phyloP scores from a whole-genome alignment of 1,284 basidiomycete species.

The Spongispora temasekensis region DNA sequence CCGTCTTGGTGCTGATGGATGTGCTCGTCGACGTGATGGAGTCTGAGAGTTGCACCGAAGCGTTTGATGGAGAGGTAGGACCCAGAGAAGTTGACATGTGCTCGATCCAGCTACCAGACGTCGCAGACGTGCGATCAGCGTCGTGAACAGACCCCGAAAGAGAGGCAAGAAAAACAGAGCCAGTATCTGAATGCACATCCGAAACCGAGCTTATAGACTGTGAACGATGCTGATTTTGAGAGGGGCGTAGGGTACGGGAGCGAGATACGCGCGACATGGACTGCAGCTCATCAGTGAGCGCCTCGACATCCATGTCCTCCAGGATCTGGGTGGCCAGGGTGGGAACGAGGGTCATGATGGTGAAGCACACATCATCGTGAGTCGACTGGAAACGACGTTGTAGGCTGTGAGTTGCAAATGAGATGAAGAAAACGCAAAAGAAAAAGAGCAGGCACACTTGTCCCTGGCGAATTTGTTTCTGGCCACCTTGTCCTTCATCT shows the following conservation, averaged over 20 bases:
- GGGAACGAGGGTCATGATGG: conserved; percentile 78
- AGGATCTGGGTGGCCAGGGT: conserved; percentile 75
- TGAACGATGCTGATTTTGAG: conserved; percentile 22
- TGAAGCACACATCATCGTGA: conserved; percentile 82
- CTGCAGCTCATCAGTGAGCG: conserved; percentile 69
- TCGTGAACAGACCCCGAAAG: conserved; percentile 29
- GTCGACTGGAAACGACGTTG: conserved; percentile 79
- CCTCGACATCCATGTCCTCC: conserved; percentile 81
- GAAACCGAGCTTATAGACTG: conserved; percentile 40
- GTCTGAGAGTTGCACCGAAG: conserved; percentile 35
- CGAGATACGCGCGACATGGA: conserved; percentile 29
- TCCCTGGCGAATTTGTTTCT: conserved; percentile 70
- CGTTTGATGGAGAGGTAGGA: conserved; percentile 4
- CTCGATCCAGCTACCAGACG: conserved; percentile 57
- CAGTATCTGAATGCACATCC: conserved; percentile 54
- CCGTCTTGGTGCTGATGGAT: conserved; percentile 29
- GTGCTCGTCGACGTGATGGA: conserved; percentile 44
- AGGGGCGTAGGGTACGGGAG: conserved; percentile 20
- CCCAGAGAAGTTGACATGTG: conserved; percentile 33
- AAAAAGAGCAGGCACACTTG: conserved; percentile 56
- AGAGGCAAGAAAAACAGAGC: conserved; percentile 44
- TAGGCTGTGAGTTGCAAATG: conserved; percentile 49
- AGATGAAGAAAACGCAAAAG: conserved; percentile 1
- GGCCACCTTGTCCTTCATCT: conserved; percentile 67
- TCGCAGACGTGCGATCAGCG: conserved; percentile 30